Base-by-base conservation (phyloP, 495 filamentous ascomycete species). In the Thozetella sp. region DNA sequence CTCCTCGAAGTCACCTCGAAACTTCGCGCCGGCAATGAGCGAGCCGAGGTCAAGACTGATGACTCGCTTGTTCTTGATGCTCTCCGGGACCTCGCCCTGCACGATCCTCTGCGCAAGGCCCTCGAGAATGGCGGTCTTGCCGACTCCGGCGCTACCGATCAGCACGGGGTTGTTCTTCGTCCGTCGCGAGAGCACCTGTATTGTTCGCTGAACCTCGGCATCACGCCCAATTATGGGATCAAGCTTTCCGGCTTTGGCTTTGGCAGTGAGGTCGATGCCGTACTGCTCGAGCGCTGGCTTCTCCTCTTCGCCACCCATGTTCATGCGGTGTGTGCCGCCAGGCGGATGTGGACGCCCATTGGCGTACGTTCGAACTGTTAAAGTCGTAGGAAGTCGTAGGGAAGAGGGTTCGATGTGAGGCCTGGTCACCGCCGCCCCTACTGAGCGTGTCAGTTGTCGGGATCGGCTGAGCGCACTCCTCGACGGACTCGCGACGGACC, bases 81-180 rank as follows among this genome's bases (percentile, higher is more conserved):
- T 96, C 72, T 98, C 95, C 0, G 95, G 95, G 1, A 99, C 94
- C 76, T 96, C 94, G 0, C 95, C 95, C 59, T 85, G 82, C 1
- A 96, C 90, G 69, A 99, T 98, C 34, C 94, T 81, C 71, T 94
- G 88, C 23, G 95, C 93, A 61, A 99, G 76, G 1, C 95, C 95
- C 76, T 99, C 95, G 12, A 99, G 70, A 25, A 98, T 90, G 1
- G 95, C 95, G 1, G 95, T 99, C 74, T 99, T 99, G 51, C 95
- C 95, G 15, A 93, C 97, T 64, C 95, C 95, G 4, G 95, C 93
- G 25, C 84, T 86, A 64, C 95, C 95, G 59, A 97, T 97, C 25
- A 97, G 78, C 20, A 97, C 94, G 1, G 95, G 95, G 60, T 98
- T 98, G 70, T 99, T 98, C 73, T 98, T 99, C 3, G 95, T 97